Evolutionary conservation across 2,329 filamentous ascomycete species (phyloP), one percentile per base, ranked within the genome.

Genomic region (Xylariaceae sp.): DNA sequence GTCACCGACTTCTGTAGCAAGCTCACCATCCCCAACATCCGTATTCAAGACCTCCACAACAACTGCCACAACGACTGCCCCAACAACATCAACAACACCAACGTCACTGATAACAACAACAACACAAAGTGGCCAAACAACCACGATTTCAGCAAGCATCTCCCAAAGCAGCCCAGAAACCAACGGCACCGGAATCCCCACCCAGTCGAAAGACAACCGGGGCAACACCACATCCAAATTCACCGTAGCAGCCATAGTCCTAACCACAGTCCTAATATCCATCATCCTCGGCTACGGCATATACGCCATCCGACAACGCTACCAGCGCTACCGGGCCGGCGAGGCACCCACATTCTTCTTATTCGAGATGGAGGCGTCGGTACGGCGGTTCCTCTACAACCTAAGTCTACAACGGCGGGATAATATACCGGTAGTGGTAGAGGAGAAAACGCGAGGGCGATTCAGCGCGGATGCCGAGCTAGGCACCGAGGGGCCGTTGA

Each of bases 401-500:
- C 7, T 21, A 2, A 9, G 14, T 14, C 7, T 9, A 1, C 11
- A 6, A 1, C 3, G 21, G 29, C 11, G 26, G n/a, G 23, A 28
- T 3, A 5, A 12, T 4, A 29, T 6, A 16, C 6, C 4, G 24
- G 23, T 8, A 12, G 4, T 12, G 16, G 7, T 23, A 6, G 46
- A 47, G 2, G 39, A 45, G 29, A 48, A 40, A 5, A 6, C 6
- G 49, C 26, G 14, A 7, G 56, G 53, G 45, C 39, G 52, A 14
- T 51, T 14, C 50, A 6, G 36, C 16, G 19, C 54, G 5, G 67
- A 65, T 28, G 67, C 67, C 2, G 68, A 70, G 34, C 58, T 70
- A 12, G 67, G 64, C 3, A 64, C 62, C 3, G 65, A 66, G 16
- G 65, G 68, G 1, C 66, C 68, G 8, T 43, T 63, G 36, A 56